Percentiles rank a stretch among this genome's conserved stretches.
Evolutionary conservation across 176 grass and related monocot genomes (phyloP).

Genomic region (Musa beccarii): DNA sequence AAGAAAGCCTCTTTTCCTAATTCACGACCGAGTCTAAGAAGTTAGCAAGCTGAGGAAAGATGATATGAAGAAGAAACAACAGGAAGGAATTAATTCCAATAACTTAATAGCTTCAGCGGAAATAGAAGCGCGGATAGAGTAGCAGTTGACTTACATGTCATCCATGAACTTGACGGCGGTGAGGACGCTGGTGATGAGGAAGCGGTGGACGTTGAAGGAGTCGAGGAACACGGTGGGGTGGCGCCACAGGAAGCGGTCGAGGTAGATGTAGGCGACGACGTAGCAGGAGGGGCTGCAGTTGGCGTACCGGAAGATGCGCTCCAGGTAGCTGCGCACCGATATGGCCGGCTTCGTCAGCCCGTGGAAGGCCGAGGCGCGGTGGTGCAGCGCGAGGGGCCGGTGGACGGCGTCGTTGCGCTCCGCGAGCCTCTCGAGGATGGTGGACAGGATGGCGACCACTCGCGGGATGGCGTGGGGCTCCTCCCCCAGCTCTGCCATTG

Average conservation of each 20-base stretch:
- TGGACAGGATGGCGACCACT: slow-evolving; percentile 8
- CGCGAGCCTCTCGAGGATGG: neutral
- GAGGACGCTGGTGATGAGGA: slow-evolving; percentile 90
- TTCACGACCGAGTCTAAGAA: too few species aligned
- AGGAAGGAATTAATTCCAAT: neutral
- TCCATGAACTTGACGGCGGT: slow-evolving; percentile 98
- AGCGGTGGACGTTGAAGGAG: slow-evolving; percentile 96
- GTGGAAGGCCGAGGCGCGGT: slow-evolving; percentile 55
- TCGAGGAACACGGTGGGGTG: slow-evolving; percentile 63
- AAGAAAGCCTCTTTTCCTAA: too few species aligned
- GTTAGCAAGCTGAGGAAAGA: too few species aligned
- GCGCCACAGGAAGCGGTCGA: slow-evolving; percentile 75
- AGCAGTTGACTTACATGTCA: slow-evolving; percentile 59
- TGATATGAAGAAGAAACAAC: too few species aligned
- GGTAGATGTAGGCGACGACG: slow-evolving; percentile 92
- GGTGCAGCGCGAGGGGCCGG: neutral
- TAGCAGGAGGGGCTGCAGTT: slow-evolving; percentile 86
- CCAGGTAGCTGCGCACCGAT: slow-evolving; percentile 74
- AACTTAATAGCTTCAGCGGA: neutral
- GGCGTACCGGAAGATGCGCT: slow-evolving; percentile 95
- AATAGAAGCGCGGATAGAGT: too few species aligned
- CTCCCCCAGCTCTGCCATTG: neutral
- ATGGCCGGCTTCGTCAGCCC: slow-evolving; percentile 81
- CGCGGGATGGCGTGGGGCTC: neutral
- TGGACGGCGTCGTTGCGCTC: slow-evolving; percentile 4